phyloP scores from a whole-genome alignment of 2,329 filamentous ascomycete genomes.

The Fusarium newnesense region DNA sequence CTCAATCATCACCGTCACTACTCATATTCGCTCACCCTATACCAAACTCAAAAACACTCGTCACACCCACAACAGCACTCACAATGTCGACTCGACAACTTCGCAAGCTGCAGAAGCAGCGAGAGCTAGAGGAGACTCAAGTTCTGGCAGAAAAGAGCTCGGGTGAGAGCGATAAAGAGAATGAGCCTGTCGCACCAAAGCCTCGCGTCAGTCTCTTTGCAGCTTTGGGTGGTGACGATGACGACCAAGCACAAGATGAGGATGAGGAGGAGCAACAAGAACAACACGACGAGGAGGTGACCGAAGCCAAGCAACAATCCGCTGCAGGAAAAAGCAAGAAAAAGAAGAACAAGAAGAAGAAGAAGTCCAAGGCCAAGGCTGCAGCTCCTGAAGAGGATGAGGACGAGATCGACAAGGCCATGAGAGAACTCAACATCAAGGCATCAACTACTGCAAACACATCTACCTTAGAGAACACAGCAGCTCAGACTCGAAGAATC shows the following conservation, averaged over 20 bases:
- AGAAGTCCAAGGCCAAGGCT: conserved; percentile 44
- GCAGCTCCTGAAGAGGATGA: conserved; percentile 47
- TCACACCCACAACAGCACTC: not conserved
- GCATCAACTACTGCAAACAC: conserved; percentile 15
- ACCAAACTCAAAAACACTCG: conserved; percentile 3
- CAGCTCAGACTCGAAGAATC: conserved; percentile 41
- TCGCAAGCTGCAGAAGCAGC: conserved; percentile 62
- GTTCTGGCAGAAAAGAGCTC: conserved; percentile 22
- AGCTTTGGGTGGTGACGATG: conserved; percentile 59
- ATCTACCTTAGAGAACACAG: not conserved
- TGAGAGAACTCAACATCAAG: conserved; percentile 59
- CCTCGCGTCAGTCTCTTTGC: conserved; percentile 62
- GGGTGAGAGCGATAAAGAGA: conserved; percentile 47
- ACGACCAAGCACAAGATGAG: conserved; percentile 53
- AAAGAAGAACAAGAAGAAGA: conserved; percentile 54
- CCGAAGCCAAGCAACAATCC: conserved; percentile 24
- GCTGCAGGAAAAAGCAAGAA: conserved; percentile 51
- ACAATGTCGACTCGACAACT: conserved; percentile 64
- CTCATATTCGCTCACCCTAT: conserved; percentile 22
- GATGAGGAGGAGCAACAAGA: conserved; percentile 44
- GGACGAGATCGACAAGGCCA: conserved; percentile 67
- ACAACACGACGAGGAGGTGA: conserved; percentile 27
- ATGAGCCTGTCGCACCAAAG: conserved; percentile 47
- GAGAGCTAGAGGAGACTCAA: conserved; percentile 53
- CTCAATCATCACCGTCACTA: not conserved